A percentile compares a stretch with the other conserved stretches of the same genome.
These are phyloP conservation scores for Collybiopsis confluens DNA, from an alignment of 768 basidiomycete genomes.

Conservation along the genomic window DNA sequence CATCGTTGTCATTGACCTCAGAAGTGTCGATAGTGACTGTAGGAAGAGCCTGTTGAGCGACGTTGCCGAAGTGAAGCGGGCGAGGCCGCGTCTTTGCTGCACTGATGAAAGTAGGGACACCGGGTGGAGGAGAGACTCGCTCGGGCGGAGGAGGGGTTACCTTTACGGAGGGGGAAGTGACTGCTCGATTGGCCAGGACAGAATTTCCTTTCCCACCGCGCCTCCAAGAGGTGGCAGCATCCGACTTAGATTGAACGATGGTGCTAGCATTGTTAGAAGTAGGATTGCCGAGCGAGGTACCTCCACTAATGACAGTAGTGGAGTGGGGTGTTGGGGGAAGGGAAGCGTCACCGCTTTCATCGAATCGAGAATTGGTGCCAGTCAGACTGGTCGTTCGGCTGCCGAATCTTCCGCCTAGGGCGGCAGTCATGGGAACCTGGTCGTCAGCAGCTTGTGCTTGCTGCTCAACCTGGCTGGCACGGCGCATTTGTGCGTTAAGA, in stretches of 20 bases:
- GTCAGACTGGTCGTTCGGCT: slow-evolving; percentile 45
- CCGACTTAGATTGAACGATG: slow-evolving; percentile 69
- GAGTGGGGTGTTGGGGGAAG: slow-evolving; percentile 55
- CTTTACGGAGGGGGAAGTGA: slow-evolving; percentile 64
- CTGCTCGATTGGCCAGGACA: slow-evolving; percentile 60
- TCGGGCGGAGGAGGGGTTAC: slow-evolving; percentile 71
- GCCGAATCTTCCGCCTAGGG: slow-evolving; percentile 73
- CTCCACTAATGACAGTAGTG: slow-evolving; percentile 70
- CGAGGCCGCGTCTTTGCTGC: slow-evolving; percentile 53
- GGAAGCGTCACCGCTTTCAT: slow-evolving; percentile 35
- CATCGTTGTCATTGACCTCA: slow-evolving; percentile 50
- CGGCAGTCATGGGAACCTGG: slow-evolving; percentile 76
- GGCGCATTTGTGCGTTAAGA: slow-evolving; percentile 57
- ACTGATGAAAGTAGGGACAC: slow-evolving; percentile 15
- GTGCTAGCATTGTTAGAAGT: slow-evolving; percentile 35
- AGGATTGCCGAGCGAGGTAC: slow-evolving; percentile 59
- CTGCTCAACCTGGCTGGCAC: slow-evolving; percentile 65
- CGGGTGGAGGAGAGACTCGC: slow-evolving; percentile 49
- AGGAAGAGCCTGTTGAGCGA: slow-evolving; percentile 49
- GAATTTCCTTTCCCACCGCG: slow-evolving; percentile 67
- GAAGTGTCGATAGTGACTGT: slow-evolving; percentile 52
- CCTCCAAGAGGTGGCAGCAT: slow-evolving; percentile 77
- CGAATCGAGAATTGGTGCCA: slow-evolving; percentile 28
- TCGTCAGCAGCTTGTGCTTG: slow-evolving; percentile 59
- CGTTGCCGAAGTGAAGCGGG: slow-evolving; percentile 58